Base-by-base conservation (phyloP, 495 filamentous ascomycete genomes). In the Penicillium longicatenatum region DNA sequence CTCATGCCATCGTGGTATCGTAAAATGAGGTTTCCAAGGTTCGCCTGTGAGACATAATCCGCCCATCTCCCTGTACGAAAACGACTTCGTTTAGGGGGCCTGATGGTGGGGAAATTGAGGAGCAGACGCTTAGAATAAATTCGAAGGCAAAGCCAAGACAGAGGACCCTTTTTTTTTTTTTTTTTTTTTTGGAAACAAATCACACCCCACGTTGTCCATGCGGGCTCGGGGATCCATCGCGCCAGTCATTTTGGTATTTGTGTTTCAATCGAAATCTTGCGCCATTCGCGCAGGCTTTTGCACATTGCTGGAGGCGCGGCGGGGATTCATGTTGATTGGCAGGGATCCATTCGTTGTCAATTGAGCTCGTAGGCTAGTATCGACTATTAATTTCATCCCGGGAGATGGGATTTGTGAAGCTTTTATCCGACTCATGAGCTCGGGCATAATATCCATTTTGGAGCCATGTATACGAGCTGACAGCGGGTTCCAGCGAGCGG, bases 1-100 rank as follows among this genome's bases (percentile, higher is more conserved):
- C 22, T 14, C 46, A 50, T 57, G 54, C 54, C 43, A 57, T 48
- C 50, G 24, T 17, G 6, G 22, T 31, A 33, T n/a, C 14, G 24
- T 30, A 11, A 33, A n/a, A 48, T 44, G 9, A 1, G 14, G 17
- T 20, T 31, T 50, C 3, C 9, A 20, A 19, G 31, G 31, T 39
- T 17, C 16, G 2, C 7, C 14, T n/a, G 43, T 46, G 22, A 46
- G 43, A 46, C 43, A 46, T 12, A 46, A 46, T 46, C 43, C 43
- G 43, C 43, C 9, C 4, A 11, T 14, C 0, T 10, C 7, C 9
- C 4, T 46, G 6, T 46, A 46, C 43, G 43, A 46, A 46, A 11
- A 46, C 43, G 43, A 24, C 14, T 46, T 46, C 43, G 43, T 46
- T 46, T 46, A 16, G 43, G 22, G 9, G 21, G 7, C 37, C 37